These are phyloP conservation scores for Fraxinus anomala DNA, from an alignment of 257 asterid genomes.

Conservation along the genomic window DNA sequence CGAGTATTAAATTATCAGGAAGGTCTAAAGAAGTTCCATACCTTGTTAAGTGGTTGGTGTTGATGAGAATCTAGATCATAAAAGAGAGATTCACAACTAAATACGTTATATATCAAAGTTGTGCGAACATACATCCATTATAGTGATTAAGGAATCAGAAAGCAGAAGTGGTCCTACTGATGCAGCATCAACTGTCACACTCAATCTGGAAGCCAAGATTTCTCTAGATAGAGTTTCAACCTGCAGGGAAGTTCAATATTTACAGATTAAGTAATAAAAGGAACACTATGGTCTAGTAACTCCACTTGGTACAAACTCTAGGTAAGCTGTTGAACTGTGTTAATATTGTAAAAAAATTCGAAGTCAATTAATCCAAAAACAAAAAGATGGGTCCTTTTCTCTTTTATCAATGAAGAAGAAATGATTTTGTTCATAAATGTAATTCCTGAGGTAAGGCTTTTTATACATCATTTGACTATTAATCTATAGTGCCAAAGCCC, in stretches of 20 bases:
- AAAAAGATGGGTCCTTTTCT: not conserved
- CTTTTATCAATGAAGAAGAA: not conserved
- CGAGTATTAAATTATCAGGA: not conserved
- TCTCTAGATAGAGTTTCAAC: constrained; percentile 86
- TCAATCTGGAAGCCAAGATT: constrained; percentile 89
- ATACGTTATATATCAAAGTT: not conserved
- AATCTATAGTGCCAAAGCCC: not conserved
- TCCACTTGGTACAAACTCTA: not conserved
- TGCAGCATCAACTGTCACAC: constrained; percentile 75
- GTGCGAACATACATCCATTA: constrained; percentile 75
- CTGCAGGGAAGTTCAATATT: constrained; percentile 46
- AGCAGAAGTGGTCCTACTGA: constrained; percentile 80
- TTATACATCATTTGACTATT: not conserved
- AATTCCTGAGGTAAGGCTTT: not conserved
- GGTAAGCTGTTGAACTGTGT: not conserved
- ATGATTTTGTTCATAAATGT: not conserved
- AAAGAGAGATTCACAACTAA: not conserved
- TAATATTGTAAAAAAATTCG: not conserved
- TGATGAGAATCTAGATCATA: not conserved
- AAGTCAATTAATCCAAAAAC: not conserved
- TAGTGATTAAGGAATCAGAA: constrained; percentile 70
- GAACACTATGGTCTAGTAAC: not conserved
- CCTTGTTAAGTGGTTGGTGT: not conserved
- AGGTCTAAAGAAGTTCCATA: not conserved
- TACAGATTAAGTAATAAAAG: constrained; percentile 7